These are phyloP conservation scores for Neophaeococcomyces mojaviensis DNA, from an alignment of 2,329 filamentous ascomycete species.

Conservation along the genomic window DNA sequence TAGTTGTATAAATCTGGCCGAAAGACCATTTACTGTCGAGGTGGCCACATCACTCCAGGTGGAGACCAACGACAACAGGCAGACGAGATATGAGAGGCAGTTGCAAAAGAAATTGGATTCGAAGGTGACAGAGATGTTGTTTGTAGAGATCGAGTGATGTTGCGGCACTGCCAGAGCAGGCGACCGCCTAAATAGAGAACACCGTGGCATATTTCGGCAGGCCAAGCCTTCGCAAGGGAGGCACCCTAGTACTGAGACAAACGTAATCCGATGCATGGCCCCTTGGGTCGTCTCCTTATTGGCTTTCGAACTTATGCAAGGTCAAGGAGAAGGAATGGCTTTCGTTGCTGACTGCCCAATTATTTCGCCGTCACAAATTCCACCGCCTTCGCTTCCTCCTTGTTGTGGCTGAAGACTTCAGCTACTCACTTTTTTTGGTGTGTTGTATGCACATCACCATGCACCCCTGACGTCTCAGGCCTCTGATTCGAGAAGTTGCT, in stretches of 20 bases:
- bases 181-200: not conserved
- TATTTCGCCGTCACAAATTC: no score
- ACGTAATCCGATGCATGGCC: not conserved
- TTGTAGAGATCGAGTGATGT: not conserved
- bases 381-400: no score
- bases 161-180: slow-evolving; percentile 1
- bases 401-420: no score
- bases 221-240: not conserved
- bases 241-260: not conserved
- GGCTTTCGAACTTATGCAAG: not conserved
- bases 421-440: no score
- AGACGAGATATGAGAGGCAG: not conserved
- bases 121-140: not conserved
- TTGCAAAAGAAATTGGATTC: not conserved
- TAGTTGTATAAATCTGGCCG: slow-evolving; percentile 8
- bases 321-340: no score
- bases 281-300: not conserved
- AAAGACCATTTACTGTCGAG: slow-evolving; percentile 22
- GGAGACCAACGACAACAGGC: slow-evolving; percentile 4
- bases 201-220: not conserved
- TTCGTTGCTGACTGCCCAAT: no score
- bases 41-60: slow-evolving; percentile 16
- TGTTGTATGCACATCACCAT: no score
- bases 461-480: no score
- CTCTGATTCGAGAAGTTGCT: no score